Evolutionary conservation across 768 basidiomycete species (phyloP), one percentile per base, ranked within the genome.

Genomic region (Mycena kentingensis): DNA sequence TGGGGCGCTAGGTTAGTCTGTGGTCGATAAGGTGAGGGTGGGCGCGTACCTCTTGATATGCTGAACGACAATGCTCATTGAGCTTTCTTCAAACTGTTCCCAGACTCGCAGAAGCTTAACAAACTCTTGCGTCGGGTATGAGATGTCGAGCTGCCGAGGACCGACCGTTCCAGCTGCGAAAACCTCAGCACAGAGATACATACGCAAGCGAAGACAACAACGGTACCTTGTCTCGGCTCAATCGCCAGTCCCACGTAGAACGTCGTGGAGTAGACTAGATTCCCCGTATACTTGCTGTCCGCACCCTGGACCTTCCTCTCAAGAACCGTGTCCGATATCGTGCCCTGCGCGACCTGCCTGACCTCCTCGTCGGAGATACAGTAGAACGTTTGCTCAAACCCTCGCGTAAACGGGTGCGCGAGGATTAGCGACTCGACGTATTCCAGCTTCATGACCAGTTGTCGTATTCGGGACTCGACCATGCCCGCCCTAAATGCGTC

Each of bases 361-460:
- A 96, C 86, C 74, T 98, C 97, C 42, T 90, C 90, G 46, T 91
- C 89, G 51, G 82, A 80, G 27, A 88, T 63, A 69, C 95, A 98
- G 67, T 90, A 82, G 29, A 82, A 85, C 5, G 87, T 78, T 76
- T 90, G 89, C 54, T 93, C 89, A 67, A 97, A 94, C 42, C 93
- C 93, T 69, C 91, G 95, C 70, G 90, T 79, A 73, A 93, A 97
- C 19, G 97, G 97, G 74, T 98, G 97, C 35, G 94, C 95, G 46
- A 94, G 77, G 46, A 84, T 82, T 63, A 99, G 77, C 53, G 90
- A 87, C 52, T 97, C 96, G 60, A 95, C 93, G 61, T 86, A 91
- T 75, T 98, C 96, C 48, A 98, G 85, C 73, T 96, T 96, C 86
- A 94, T 94, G 52, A 99, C 91, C 32, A 99, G 80, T 68, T 94